Evolutionary conservation across 495 filamentous ascomycete species (phyloP), one percentile per base, ranked within the genome.

Genomic region (Aspergillus baeticus): DNA sequence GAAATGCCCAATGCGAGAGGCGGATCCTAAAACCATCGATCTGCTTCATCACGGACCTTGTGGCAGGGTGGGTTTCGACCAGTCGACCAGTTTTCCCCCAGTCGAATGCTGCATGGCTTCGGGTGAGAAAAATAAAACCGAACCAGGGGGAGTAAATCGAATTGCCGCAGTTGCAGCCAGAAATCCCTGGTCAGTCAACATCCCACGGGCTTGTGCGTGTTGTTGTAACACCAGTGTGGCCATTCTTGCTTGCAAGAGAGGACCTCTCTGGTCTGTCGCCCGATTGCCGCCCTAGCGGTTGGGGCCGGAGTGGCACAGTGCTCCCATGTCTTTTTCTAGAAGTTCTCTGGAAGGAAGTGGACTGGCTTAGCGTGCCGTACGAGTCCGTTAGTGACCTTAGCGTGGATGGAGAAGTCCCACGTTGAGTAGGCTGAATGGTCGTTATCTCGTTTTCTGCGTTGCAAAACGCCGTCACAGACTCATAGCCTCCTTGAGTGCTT

Each of bases 251-350:
- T 5, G 44, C 31, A 15, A 47, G 34, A 23, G 21, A 49, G 23
- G 4, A 29, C 26, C 4, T 29, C 26, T 29, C 26, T 8, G 33
- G 29, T 22, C 46, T 22, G 29, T 49, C 46, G 46, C 46, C 46
- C 42, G 29, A 45, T 45, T 45, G 20, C 42, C 42, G 42, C 42
- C 42, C 42, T 49, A 49, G 20, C 45, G 45, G 45, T 31, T 36
- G 45, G 31, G 45, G 45, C 45, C 45, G 45, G 45, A 49, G 45
- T 49, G 45, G 45, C 45, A 35, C 45, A 49, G 31, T n/a, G 23
- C 10, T 70, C 70, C 67, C 55, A 69, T 50, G 26, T 35, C 68
- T 68, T 63, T 70, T 75, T 75, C 72, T 73, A 69, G 72, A 75
- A 75, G 72, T 57, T 64, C 63, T 63, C 49, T 63, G 63, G 70